These are phyloP conservation scores for Blastobotrys peoriensis DNA, from an alignment of 805 yeast genomes.

Conservation along the genomic window DNA sequence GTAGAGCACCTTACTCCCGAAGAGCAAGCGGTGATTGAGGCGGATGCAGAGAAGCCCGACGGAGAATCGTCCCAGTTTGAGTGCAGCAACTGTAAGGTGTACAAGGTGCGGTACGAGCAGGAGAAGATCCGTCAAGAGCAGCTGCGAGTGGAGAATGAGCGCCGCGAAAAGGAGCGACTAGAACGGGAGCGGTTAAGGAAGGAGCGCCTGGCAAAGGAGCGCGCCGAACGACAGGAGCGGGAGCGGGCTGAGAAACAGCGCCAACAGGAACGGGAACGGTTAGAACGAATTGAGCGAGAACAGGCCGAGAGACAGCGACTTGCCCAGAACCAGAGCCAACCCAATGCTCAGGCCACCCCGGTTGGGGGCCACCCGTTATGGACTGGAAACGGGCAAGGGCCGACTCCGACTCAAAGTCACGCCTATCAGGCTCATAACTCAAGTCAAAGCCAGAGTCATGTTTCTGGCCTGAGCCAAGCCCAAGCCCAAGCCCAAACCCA, in stretches of 20 bases:
- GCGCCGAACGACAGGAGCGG: neutral
- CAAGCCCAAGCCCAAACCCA: too few relatives aligned
- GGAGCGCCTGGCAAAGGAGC: neutral
- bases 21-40: neutral
- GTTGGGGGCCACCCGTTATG: too few relatives aligned
- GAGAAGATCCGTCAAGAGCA: neutral
- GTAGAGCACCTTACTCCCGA: slow-evolving; percentile 25
- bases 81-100: slow-evolving; percentile 1
- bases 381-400: too few relatives aligned
- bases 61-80: neutral
- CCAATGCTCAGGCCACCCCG: neutral
- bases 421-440: too few relatives aligned
- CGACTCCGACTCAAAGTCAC: too few relatives aligned
- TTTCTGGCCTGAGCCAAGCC: too few relatives aligned
- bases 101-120: neutral
- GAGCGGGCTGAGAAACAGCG: neutral
- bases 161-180: neutral
- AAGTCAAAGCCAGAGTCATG: too few relatives aligned
- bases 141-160: neutral
- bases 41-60: neutral
- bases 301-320: too few relatives aligned
- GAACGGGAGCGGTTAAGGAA: neutral
- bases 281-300: neutral
- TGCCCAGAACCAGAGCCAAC: neutral
- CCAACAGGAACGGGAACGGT: neutral